Evolutionary conservation across 2,329 filamentous ascomycete species (phyloP).

Genomic region (Exophiala aquamarina): DNA sequence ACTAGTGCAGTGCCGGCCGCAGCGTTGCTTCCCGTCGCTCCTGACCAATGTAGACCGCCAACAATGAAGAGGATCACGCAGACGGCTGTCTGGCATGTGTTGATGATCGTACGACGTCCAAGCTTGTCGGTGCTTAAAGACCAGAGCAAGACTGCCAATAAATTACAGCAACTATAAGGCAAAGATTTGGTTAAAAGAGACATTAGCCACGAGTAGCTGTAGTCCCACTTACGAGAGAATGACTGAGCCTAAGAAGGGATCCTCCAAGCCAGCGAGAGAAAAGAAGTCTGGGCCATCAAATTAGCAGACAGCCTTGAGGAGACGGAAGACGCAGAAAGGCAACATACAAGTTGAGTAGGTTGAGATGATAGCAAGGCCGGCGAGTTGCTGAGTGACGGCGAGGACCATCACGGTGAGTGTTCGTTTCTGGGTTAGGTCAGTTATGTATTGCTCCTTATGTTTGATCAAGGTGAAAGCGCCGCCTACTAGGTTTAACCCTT

Average conservation of each 20-base stretch:
- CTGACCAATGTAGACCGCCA: too few species aligned
- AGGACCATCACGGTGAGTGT: background rate
- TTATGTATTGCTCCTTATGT: too few species aligned
- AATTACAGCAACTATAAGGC: background rate
- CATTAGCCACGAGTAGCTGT: too few species aligned
- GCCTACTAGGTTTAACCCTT: too few species aligned
- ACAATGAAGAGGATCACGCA: too few species aligned
- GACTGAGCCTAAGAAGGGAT: conserved; percentile 5
- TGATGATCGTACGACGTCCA: conserved; percentile 9
- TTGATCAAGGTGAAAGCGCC: too few species aligned
- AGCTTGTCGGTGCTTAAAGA: background rate
- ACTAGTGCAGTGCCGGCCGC: too few species aligned
- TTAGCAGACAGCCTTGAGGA: too few species aligned
- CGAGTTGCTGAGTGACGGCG: conserved; percentile 22
- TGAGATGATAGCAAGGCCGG: conserved; percentile 21
- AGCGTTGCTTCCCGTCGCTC: too few species aligned
- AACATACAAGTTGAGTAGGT: conserved; percentile 20
- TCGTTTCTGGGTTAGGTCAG: background rate
- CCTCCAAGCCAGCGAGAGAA: conserved; percentile 20
- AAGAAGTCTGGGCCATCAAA: conserved; percentile 20
- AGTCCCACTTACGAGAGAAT: background rate
- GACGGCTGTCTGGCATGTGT: conserved; percentile 16
- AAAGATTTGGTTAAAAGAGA: too few species aligned
- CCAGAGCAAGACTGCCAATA: background rate
- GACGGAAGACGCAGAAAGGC: background rate